Percentiles rank a stretch among this genome's conserved stretches.
These are phyloP conservation scores for Thielaviopsis euricoi DNA, from an alignment of 2,329 filamentous ascomycete genomes.

Conservation along the genomic window DNA sequence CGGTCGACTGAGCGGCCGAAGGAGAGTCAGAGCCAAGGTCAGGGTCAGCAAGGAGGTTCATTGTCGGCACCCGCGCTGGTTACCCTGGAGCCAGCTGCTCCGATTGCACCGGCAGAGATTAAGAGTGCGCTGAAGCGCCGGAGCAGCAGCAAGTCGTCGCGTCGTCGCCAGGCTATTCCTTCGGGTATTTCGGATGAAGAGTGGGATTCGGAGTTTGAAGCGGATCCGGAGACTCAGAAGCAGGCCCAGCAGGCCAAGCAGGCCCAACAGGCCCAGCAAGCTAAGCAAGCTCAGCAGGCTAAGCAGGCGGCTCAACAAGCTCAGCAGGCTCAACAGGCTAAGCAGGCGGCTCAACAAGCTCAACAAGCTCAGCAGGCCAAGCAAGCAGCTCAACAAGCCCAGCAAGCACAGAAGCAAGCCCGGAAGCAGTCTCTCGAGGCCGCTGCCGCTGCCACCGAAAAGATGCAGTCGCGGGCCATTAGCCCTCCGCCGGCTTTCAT, in stretches of 20 bases:
- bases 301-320: too few species aligned
- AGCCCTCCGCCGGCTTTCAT: background rate
- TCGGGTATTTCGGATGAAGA: background rate
- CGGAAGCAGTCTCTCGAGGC: background rate
- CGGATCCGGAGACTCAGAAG: background rate
- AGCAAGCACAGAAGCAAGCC: too few species aligned
- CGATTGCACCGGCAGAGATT: background rate
- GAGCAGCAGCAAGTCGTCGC: background rate
- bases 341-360: too few species aligned
- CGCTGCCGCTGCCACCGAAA: constrained; percentile 7
- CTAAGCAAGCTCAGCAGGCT: too few species aligned
- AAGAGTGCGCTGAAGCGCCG: background rate
- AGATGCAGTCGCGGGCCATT: constrained; percentile 7
- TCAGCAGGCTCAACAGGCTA: too few species aligned
- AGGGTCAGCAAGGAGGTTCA: background rate
- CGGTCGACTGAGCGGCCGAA: background rate
- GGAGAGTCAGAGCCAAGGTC: too few species aligned
- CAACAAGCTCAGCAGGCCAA: too few species aligned
- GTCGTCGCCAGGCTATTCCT: background rate
- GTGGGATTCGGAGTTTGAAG: background rate
- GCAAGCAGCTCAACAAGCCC: too few species aligned
- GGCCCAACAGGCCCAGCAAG: too few species aligned
- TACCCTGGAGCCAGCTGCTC: background rate
- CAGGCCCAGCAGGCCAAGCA: too few species aligned
- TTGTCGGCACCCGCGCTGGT: background rate